Base-by-base conservation (phyloP, 805 yeast genomes). In the Schwanniomyces pseudopolymorphus region DNA sequence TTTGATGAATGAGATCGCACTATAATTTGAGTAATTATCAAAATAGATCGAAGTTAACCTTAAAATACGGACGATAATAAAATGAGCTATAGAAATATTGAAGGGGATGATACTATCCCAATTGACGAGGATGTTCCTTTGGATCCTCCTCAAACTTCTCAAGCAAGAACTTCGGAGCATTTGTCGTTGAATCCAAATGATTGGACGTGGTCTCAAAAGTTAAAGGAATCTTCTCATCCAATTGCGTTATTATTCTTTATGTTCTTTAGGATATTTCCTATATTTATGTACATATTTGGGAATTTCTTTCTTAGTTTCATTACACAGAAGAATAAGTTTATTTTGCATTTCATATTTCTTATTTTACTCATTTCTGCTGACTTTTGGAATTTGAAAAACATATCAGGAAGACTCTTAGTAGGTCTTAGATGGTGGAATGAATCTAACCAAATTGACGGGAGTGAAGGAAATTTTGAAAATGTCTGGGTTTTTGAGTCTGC, bases 341-440 rank as follows among this genome's bases (percentile, higher is more conserved):
- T 88, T 11, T 72, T 89, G 35, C 81, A 89, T 57, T 92, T 94
- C 72, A 90, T 92, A 13, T 63, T 83, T 5, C 83, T 89, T 19
- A 81, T 91, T 2, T 69, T 94, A 14, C 69, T 90, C 16, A 75
- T 89, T 17, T 87, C 96, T 0, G 89, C 89, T 1, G 99, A 92
- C 64, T 92, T 92, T 60, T 92, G 97, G 95, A 86, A 88, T 60
- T 83, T 89, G 20, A 94, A 92, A 61, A 92, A 92, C 65, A 87
- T 92, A 21, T 76, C 96, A 17, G 99, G 99, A 1, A 72, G 98
- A 48, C 77, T 89, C 46, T 67, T 92, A 46, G 97, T 94, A 4
- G 98, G 97, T 0, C 74, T 94, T 52, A 77, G 95, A 53, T 92
- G 99, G 99, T 92, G 98, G 97, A 94, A 92, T 62, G 97, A 92